Evolutionary conservation across 768 basidiomycete genomes (phyloP), one percentile per base, ranked within the genome.

Genomic region (Boletus reticulatus): DNA sequence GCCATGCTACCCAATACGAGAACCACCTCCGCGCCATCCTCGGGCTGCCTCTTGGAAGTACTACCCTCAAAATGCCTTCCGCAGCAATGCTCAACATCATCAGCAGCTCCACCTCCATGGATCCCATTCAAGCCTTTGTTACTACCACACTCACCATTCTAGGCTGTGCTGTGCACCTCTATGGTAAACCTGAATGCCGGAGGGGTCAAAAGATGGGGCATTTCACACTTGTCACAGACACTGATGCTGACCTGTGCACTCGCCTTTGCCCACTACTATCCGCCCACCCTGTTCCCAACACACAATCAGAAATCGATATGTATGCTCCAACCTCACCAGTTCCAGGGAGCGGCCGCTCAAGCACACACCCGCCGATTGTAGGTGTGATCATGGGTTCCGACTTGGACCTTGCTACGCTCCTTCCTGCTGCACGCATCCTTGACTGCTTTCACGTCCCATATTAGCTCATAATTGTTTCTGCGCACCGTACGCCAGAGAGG

Each of bases 341-440:
- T 3, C 74, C 78, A 1, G 75, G 78, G 2, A 75, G 78, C 17
- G 82, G 83, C 2, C 77, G 81, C 67, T 82, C 92, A 8, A 81
- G 87, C 65, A 67, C 73, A 0, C 76, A 83, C 48, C 94, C 96
- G n/a, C n/a, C n/a, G 7, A 79, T 98, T 12, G 91, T 98, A 0
- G 89, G 91, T 1, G 81, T 99, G 55, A 94, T 99, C 69, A 99
- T 98, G 97, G 97, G 97, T 17, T 96, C 94, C 11, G 96, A 98
- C 73, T 98, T 95, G 14, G 97, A 99, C 70, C 76, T 99, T n/a
- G 91, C 93, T 0, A 84, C 87, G 19, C 94, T 99, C 88, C 79
- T 91, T 16, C 88, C 94, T 6, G 92, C 91, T 14, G 89, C 96
- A 0, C 84, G 80, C 43, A 85, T 97, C 53, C 82, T 98, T 19